Percentiles rank a stretch among this genome's conserved stretches.
Conservation (phyloP, 352 stramenopile species). For the Globisporangium cylindrosporum region DNA sequence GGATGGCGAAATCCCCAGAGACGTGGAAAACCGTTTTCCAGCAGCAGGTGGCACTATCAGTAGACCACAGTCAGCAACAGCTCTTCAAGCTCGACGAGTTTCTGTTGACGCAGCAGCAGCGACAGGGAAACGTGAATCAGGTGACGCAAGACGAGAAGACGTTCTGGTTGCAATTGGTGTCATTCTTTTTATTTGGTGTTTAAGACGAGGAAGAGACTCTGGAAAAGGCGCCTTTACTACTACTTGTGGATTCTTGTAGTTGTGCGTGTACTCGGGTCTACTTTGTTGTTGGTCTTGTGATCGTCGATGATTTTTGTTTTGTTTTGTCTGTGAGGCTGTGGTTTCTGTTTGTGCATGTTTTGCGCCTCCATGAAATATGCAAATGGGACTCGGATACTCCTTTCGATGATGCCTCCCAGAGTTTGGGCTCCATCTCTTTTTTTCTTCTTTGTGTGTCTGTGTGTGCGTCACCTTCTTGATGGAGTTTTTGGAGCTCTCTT, state of each 20-base stretch:
- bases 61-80: not conserved
- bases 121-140: not conserved
- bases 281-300: not conserved
- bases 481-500: not conserved
- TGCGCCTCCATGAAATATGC: not conserved
- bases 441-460: not conserved
- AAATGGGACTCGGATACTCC: not conserved
- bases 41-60: not conserved
- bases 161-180: slow-evolving; percentile 59
- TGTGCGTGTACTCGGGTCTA: not conserved
- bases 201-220: slow-evolving; percentile 11
- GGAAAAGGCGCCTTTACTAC: not conserved
- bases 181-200: slow-evolving; percentile 55
- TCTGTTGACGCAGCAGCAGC: not conserved
- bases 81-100: slow-evolving; percentile 3
- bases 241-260: not conserved
- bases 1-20: slow-evolving; percentile 1
- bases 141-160: slow-evolving; percentile 26
- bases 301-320: not conserved
- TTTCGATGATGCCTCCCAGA: not conserved
- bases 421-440: not conserved
- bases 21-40: slow-evolving; percentile 5
- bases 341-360: not conserved
- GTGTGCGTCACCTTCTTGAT: not conserved
- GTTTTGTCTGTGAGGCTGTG: not conserved